Evolutionary conservation across 768 basidiomycete species (phyloP).

Genomic region (Crassisporium funariophilum): DNA sequence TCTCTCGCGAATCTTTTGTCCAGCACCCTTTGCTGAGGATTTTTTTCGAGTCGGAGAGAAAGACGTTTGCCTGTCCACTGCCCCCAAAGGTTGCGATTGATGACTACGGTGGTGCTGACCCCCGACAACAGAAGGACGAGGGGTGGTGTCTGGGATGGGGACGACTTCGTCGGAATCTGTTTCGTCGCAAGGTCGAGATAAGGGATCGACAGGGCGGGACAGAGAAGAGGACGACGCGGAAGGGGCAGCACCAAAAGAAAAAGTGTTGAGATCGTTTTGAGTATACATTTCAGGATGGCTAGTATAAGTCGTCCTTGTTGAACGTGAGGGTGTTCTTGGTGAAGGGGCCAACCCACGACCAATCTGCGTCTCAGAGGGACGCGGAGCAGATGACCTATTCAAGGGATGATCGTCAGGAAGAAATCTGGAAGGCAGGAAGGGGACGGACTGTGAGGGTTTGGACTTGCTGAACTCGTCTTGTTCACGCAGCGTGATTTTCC

Average conservation of each 20-base stretch:
- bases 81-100: conserved; percentile 31
- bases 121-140: conserved; percentile 50
- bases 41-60: conserved; percentile 13
- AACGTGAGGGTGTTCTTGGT: conserved; percentile 15
- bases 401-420: too few species aligned
- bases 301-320: conserved; percentile 14
- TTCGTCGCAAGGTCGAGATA: conserved; percentile 34
- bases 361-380: neutral
- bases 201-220: conserved; percentile 36
- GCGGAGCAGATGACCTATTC: conserved; percentile 7
- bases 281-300: conserved; percentile 39
- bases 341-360: conserved; percentile 9
- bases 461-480: conserved; percentile 13
- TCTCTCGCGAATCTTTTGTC: conserved; percentile 14
- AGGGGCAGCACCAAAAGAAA: conserved; percentile 48
- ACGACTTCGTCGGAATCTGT: conserved; percentile 40
- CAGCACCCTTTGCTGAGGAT: conserved; percentile 6
- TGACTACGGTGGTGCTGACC: conserved; percentile 31
- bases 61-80: conserved; percentile 14
- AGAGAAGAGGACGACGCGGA: conserved; percentile 31
- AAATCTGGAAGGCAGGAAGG: conserved; percentile 3
- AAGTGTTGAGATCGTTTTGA: conserved; percentile 46
- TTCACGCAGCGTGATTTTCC: conserved; percentile 22
- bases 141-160: conserved; percentile 45
- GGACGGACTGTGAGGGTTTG: conserved; percentile 13